phyloP scores from a whole-genome alignment of 208 protist species.

The Pavlovales sp. region DNA sequence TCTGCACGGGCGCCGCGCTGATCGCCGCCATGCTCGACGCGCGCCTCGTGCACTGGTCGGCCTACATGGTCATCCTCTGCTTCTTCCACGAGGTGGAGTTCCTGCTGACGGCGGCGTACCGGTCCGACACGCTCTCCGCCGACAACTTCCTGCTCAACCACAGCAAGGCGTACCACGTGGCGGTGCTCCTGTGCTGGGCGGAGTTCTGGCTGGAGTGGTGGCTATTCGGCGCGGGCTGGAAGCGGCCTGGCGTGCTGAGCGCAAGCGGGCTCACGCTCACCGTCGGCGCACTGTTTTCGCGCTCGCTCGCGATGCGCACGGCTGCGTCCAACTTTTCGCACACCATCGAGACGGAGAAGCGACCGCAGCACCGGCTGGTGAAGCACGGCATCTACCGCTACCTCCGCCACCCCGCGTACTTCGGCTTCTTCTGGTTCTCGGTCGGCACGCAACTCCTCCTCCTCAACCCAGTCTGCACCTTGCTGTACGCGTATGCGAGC shows the following conservation, averaged over 20 bases:
- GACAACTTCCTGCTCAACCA: conserved; percentile 54
- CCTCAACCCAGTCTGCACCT: conserved; percentile 39
- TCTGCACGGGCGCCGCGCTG: no score
- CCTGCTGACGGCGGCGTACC: conserved; percentile 36
- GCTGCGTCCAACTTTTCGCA: conserved; percentile 41
- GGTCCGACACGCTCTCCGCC: conserved; percentile 5
- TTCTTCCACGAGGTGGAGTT: conserved; percentile 31
- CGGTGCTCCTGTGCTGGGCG: conserved; percentile 4
- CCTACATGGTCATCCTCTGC: conserved; percentile 5
- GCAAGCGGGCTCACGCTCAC: neutral
- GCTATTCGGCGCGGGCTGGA: neutral
- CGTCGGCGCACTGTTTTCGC: conserved; percentile 13
- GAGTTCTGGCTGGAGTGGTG: conserved; percentile 42
- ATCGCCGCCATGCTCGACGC: no score
- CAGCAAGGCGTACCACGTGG: conserved; percentile 28
- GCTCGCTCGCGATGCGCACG: conserved; percentile 36
- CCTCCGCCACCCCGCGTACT: conserved; percentile 48
- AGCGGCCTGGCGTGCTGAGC: conserved; percentile 1
- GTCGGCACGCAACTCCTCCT: conserved; percentile 55
- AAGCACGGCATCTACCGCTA: conserved; percentile 42
- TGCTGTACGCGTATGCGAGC: conserved; percentile 13
- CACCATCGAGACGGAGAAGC: conserved; percentile 31
- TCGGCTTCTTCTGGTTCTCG: conserved; percentile 48
- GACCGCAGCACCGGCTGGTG: conserved; percentile 28
- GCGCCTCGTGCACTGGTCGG: neutral